Evolutionary conservation across 768 basidiomycete species (phyloP).

Genomic region (Symmetrospora coprosmae): DNA sequence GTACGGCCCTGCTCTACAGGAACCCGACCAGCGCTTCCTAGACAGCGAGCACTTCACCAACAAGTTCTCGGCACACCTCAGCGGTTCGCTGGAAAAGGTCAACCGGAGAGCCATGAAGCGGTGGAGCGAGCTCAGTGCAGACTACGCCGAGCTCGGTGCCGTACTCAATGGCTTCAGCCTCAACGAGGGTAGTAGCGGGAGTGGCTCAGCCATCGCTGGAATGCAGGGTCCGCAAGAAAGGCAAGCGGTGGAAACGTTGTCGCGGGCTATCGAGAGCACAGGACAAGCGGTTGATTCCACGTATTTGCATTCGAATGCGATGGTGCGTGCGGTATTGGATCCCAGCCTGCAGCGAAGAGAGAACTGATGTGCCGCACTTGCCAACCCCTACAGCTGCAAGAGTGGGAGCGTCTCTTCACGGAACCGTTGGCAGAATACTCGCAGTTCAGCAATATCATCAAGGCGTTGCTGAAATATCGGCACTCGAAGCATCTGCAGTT

Average conservation of each 20-base stretch:
- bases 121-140: constrained; percentile 60
- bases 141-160: constrained; percentile 32
- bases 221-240: constrained; percentile 74
- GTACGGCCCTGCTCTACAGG: constrained; percentile 49
- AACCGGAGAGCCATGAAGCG: constrained; percentile 80
- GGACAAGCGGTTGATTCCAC: constrained; percentile 92
- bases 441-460: constrained; percentile 89
- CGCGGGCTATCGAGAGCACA: constrained; percentile 83
- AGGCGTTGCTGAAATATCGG: constrained; percentile 79
- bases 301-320: constrained; percentile 76
- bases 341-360: too few relatives aligned
- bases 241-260: constrained; percentile 42
- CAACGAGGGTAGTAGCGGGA: constrained; percentile 1
- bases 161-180: constrained; percentile 33
- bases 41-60: constrained; percentile 92
- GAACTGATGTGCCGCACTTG: too few relatives aligned
- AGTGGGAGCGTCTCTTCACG: constrained; percentile 84
- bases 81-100: constrained; percentile 89
- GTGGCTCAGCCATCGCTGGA: background rate
- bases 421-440: constrained; percentile 91
- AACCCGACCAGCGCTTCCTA: constrained; percentile 85
- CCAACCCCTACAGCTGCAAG: constrained; percentile 54
- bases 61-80: constrained; percentile 84
- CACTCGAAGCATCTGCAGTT: constrained; percentile 97
- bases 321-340: too few relatives aligned